Percentiles rank a stretch among this genome's conserved stretches.
Conservation (phyloP, 2,329 filamentous ascomycete species). For the Epichloe hybrida region DNA sequence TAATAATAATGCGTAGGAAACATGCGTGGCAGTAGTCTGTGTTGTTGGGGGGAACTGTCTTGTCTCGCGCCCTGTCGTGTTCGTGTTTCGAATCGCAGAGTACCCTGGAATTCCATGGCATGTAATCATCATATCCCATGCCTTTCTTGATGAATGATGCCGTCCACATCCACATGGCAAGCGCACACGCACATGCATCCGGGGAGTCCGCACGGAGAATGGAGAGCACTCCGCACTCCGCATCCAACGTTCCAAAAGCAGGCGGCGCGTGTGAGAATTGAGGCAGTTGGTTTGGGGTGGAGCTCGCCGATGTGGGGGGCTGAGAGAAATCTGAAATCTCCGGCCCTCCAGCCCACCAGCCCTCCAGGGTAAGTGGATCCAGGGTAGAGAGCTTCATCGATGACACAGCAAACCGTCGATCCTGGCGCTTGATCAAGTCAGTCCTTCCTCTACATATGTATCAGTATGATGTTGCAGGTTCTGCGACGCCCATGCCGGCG, state of each 20-base stretch:
- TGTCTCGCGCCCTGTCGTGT: background rate
- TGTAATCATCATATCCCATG: too few relatives aligned
- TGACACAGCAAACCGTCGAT: conserved; percentile 4
- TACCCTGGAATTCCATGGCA: too few relatives aligned
- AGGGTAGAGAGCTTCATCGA: conserved; percentile 1
- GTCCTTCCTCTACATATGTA: background rate
- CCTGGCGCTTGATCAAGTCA: background rate
- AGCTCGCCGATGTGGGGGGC: background rate
- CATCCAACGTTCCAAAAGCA: too few relatives aligned
- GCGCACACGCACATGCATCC: too few relatives aligned
- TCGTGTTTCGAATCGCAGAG: too few relatives aligned
- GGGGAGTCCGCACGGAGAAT: too few relatives aligned
- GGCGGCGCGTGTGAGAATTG: background rate
- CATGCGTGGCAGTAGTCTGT: background rate
- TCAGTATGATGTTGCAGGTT: background rate
- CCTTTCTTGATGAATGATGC: too few relatives aligned
- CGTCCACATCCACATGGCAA: too few relatives aligned
- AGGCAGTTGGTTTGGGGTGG: background rate
- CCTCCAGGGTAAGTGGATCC: background rate
- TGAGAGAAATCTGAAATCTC: too few relatives aligned
- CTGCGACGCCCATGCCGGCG: background rate
- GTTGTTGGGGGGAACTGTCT: background rate
- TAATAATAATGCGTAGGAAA: background rate
- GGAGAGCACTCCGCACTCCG: too few relatives aligned
- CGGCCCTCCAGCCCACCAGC: too few relatives aligned